Evolutionary conservation across 352 stramenopile genomes (phyloP), one percentile per base, ranked within the genome.

Genomic region (Phytophthora sansomeana): DNA sequence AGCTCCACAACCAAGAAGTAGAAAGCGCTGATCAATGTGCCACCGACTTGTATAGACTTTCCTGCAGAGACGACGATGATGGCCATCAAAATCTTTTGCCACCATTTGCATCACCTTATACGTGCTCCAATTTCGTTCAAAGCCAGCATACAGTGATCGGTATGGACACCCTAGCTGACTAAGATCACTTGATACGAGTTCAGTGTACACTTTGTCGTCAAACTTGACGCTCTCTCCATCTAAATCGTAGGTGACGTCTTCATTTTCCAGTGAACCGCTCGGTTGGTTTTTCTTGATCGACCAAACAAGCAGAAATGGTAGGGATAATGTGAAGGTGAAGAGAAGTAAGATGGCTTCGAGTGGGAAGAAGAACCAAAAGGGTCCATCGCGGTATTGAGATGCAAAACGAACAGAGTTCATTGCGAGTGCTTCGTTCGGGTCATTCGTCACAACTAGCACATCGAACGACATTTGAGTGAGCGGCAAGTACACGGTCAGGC

Each of bases 71-170:
- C 61, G 6, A 74, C 51, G 11, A 86, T 41, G 3, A 70, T 39
- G 21, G 67, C 75, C 8, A 83, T 24, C 10, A 81, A 51, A 14
- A 75, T 63, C 36, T 85, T 86, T 87, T n/a, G 72, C 68, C 5
- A 79, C 38, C 5, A 87, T 47, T 54, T 80, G 67, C 24, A 79
- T 65, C 0, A 84, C 71, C 42, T 83, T 82, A 57, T 85, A 87
- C 26, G 71, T 67, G 24, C 63, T 72, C 78, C 75, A 85, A 29
- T 63, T 62, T 46, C 58, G 66, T 53, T 87, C 78, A 24, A 83
- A 85, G 5, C 78, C 75, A 7, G 52, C 63, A 56, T 87, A 87
- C 13, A 87, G 70, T 49, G 77, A 83, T 4, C 69, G 65, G 44
- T 83, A 87, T 1, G 78, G 78, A 41, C 70, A 83, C 4, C 59